These are phyloP conservation scores for Heterobasidion occidentale DNA, from an alignment of 1,284 basidiomycete genomes.

Conservation along the genomic window DNA sequence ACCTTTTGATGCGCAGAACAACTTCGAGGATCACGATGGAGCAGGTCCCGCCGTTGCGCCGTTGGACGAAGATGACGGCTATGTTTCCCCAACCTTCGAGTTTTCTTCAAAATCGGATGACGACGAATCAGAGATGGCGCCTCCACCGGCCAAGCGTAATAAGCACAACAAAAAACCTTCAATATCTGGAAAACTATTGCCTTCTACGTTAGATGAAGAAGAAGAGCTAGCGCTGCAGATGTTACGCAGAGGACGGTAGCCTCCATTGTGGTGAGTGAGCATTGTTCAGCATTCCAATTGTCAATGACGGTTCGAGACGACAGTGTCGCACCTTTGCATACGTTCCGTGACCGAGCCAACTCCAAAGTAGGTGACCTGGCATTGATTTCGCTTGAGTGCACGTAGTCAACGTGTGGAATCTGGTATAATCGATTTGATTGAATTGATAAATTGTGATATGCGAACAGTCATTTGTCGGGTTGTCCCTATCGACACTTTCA, in stretches of 20 bases:
- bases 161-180: conserved; percentile 12
- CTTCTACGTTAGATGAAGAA: conserved; percentile 35
- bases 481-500: too few relatives aligned
- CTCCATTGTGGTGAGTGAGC: too few relatives aligned
- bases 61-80: conserved; percentile 51
- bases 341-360: too few relatives aligned
- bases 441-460: too few relatives aligned
- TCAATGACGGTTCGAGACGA: too few relatives aligned
- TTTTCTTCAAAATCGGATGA: conserved; percentile 40
- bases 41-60: conserved; percentile 25
- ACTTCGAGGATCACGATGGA: conserved; percentile 13
- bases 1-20: background rate
- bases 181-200: background rate
- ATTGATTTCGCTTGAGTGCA: too few relatives aligned
- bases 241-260: background rate
- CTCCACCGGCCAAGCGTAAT: conserved; percentile 33
- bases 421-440: too few relatives aligned
- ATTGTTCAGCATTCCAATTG: too few relatives aligned
- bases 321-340: too few relatives aligned
- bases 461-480: too few relatives aligned
- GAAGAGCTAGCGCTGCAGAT: conserved; percentile 20
- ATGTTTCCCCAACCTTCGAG: conserved; percentile 69
- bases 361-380: too few relatives aligned
- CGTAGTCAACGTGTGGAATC: too few relatives aligned
- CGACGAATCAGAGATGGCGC: conserved; percentile 25